Evolutionary conservation across 2,329 filamentous ascomycete species (phyloP).

Genomic region (Botrytis elliptica): DNA sequence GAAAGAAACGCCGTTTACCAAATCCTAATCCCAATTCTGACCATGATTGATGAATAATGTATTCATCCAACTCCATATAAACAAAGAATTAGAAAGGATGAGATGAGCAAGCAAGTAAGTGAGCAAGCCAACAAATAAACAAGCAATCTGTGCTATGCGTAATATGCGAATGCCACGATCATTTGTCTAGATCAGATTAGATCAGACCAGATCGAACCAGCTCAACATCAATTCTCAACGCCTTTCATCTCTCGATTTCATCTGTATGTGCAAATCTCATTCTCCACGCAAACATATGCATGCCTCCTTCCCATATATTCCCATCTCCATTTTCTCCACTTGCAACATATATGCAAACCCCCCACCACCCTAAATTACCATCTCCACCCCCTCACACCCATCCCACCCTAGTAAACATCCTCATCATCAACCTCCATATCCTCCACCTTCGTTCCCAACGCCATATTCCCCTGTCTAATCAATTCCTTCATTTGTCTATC

Average conservation of each 20-base stretch:
- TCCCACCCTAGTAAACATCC: background rate
- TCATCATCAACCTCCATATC: constrained; percentile 34
- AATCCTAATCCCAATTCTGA: background rate
- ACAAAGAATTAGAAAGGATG: background rate
- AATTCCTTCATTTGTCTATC: constrained; percentile 78
- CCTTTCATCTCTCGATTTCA: background rate
- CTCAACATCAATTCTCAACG: background rate
- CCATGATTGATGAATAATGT: background rate
- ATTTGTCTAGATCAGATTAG: background rate
- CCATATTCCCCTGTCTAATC: constrained; percentile 86
- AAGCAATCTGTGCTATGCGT: background rate
- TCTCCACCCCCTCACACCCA: no score
- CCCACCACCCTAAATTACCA: background rate
- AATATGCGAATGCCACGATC: background rate
- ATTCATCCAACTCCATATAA: background rate
- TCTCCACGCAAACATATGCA: background rate
- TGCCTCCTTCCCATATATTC: no score
- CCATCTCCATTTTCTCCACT: background rate
- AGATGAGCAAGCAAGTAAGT: background rate
- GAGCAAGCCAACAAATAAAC: background rate
- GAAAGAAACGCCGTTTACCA: background rate
- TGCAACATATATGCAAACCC: background rate
- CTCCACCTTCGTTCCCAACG: constrained; percentile 64
- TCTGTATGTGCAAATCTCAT: background rate
- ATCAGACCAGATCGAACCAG: background rate